phyloP scores from a whole-genome alignment of 495 filamentous ascomycete species.

The Hypoxylon fragiforme region DNA sequence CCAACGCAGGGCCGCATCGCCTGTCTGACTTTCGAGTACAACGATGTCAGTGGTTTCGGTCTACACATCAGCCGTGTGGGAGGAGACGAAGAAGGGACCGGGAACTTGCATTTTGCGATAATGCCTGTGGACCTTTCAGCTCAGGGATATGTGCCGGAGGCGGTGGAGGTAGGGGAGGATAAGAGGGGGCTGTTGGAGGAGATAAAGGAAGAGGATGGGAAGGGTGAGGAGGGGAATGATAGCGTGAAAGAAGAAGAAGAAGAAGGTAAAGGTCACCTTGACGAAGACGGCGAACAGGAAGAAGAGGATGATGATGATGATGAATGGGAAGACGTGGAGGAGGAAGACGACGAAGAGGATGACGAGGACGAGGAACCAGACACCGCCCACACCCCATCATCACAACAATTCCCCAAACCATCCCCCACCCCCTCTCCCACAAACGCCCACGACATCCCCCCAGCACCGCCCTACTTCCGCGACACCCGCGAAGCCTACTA shows the following conservation, averaged over 20 bases:
- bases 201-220: background rate
- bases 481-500: background rate
- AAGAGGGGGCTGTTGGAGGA: background rate
- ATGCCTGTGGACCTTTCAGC: background rate
- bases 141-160: background rate
- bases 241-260: too few relatives aligned
- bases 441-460: too few relatives aligned
- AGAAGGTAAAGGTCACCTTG: too few relatives aligned
- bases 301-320: too few relatives aligned
- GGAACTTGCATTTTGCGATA: conserved; percentile 6
- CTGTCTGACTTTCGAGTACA: conserved; percentile 2
- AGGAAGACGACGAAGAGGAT: background rate
- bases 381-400: background rate
- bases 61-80: conserved; percentile 7
- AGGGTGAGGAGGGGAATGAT: background rate
- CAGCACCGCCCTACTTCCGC: background rate
- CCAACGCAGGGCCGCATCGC: background rate
- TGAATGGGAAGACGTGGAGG: background rate
- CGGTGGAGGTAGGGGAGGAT: background rate
- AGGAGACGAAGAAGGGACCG: background rate
- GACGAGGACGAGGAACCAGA: background rate
- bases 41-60: background rate
- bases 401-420: background rate
- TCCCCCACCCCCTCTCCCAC: too few relatives aligned
- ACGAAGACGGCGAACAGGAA: too few relatives aligned